Base-by-base conservation (phyloP, 2,329 filamentous ascomycete species). In the Xenoacremonium recifei region DNA sequence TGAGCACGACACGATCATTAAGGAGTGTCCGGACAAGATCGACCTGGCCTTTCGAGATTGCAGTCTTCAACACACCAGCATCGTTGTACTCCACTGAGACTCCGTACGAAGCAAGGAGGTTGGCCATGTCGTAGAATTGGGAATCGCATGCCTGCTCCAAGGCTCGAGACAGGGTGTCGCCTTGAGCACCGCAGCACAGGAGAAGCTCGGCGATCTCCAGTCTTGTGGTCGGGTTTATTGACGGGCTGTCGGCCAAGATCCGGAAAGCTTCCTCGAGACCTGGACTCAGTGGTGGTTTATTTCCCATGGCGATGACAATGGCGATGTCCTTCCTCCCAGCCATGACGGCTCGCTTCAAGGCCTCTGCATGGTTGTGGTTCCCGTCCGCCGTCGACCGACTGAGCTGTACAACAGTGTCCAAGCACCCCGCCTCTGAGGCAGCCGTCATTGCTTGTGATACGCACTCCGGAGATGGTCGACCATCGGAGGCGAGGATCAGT, bases 151-250 rank as follows among this genome's bases (percentile, higher is more conserved):
- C 73, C 21, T 72, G 64, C 6, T 74, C 60, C 1, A 82, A 62
- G 0, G 73, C 75, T 21, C 64, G 60, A 0, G 75, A 69, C 1
- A 78, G 61, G 1, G 67, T 62, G 12, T 77, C 71, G 2, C 80
- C 80, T 11, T 68, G 64, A 2, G 79, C 78, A 0, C 80, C 79
- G 1, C 76, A 78, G 39, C 79, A 81, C 2, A 84, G 65, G 2
- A 84, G 55, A 3, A 80, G 62, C 53, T 84, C 78, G 0, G 75
- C 67, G 47, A 83, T 63, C 3, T 69, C 68, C 31, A 77, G 60
- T 51, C 76, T 80, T 21, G 73, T 70, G 21, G 70, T 67, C 0
- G 73, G 70, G 5, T 67, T 68, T 15, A 78, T 65, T 3, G 70
- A 68, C 2, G 69, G 55, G 36, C 74, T 70, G 2, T 66, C 57